Evolutionary conservation across 352 stramenopile species (phyloP).

Genomic region (Plasmopara muralis): DNA sequence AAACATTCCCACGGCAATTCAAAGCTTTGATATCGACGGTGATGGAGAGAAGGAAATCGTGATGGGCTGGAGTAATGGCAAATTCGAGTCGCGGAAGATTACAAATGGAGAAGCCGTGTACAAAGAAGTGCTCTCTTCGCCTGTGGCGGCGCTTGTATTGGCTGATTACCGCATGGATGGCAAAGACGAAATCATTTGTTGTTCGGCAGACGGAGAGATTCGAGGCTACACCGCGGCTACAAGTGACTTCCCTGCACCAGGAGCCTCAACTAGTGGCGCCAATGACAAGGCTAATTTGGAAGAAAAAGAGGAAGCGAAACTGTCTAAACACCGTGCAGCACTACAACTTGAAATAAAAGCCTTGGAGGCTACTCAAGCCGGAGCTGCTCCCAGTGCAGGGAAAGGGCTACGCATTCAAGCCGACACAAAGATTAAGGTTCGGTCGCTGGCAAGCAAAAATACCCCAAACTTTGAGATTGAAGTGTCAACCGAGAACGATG

Average conservation of each 20-base stretch:
- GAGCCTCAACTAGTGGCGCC: constrained; percentile 9
- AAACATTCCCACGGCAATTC: constrained; percentile 70
- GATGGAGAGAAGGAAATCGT: constrained; percentile 87
- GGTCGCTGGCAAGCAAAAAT: constrained; percentile 41
- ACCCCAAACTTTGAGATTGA: constrained; percentile 70
- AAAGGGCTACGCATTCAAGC: constrained; percentile 52
- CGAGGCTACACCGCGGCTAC: constrained; percentile 53
- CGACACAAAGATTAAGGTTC: constrained; percentile 57
- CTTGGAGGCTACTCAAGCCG: constrained; percentile 44
- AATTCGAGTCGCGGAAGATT: constrained; percentile 67
- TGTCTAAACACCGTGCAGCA: constrained; percentile 74
- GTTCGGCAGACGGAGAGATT: constrained; percentile 70
- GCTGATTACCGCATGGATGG: constrained; percentile 88
- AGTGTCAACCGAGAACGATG: constrained; percentile 78
- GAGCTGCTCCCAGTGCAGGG: constrained; percentile 9
- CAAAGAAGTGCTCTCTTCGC: constrained; percentile 62
- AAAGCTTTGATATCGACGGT: constrained; percentile 86
- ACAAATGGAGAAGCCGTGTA: constrained; percentile 83
- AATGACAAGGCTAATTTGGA: constrained; percentile 45
- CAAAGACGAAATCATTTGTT: constrained; percentile 86
- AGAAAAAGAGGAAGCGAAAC: constrained; percentile 71
- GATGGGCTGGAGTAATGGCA: constrained; percentile 88
- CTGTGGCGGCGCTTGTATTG: constrained; percentile 61
- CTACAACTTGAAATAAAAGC: constrained; percentile 74
- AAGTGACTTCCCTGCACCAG: constrained; percentile 31